Base-by-base conservation (phyloP, 2,329 filamentous ascomycete species). In the Didymella pomorum region DNA sequence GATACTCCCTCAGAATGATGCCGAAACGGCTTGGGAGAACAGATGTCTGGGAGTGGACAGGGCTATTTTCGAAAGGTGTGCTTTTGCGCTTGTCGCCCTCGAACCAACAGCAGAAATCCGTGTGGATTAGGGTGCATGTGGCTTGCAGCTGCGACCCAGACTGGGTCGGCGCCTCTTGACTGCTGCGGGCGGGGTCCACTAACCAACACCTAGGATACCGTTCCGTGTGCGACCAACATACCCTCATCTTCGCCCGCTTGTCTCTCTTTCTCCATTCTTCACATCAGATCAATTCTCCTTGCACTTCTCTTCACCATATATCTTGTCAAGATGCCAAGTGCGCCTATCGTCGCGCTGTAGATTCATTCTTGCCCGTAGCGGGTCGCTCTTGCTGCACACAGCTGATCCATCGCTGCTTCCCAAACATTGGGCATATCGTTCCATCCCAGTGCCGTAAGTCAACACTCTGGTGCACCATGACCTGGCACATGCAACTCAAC, bases 151-250 rank as follows among this genome's bases (percentile, higher is more conserved):
- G 51, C 63, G 66, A 35, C 31, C 31, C 31, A 35, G 31, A 16
- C 29, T 31, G 29, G 14, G 29, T 31, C 29, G 2, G 29, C 29
- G 29, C 29, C 14, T 31, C 29, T 31, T 31, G 29, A 14, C 29
- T 31, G 60, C 64, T 65, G 63, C 63, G 59, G 62, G 60, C 52
- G 62, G 71, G 71, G 62, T 31, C 29, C 64, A 67, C 65, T 63
- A 62, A 35, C 16, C 31, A 63, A 52, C 57, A 58, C 60, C 53
- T 60, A 65, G 63, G 66, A 71, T 68, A 64, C 58, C 72, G 69
- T 68, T 71, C 70, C 68, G 61, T 69, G 69, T 70, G 66, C 69
- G 65, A 74, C 71, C 65, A 70, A 66, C 53, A 58, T 52, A 64
- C 59, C 63, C 60, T 64, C 52, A 31, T 60, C 61, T 57, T 58